Evolutionary conservation across 192 early-diverging fungal species (phyloP), one percentile per base, ranked within the genome.

Genomic region (Spizellomyces punctatus): DNA sequence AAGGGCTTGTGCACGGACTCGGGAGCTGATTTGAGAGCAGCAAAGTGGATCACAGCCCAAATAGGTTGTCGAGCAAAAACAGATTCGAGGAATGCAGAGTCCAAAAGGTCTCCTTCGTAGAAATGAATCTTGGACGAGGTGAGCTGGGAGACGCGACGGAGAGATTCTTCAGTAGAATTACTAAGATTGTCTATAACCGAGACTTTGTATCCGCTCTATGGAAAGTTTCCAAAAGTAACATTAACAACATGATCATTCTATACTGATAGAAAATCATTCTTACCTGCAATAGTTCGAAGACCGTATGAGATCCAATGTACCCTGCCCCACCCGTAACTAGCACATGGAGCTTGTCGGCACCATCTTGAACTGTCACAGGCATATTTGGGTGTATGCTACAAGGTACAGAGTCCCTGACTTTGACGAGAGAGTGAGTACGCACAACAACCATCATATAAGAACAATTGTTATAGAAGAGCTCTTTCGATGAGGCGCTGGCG

Each of bases 271-370:
- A 27, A 16, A 42, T 16, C 3, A 61, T 10, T 27, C 21, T 36
- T 57, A 67, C 66, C 66, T 67, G 81, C 49, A 91, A 66, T 0
- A 95, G 84, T 69, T 93, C 90, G 36, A 93, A 73, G 10, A 94
- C 90, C 0, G 92, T 94, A 83, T 96, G 94, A 19, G 91, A 93
- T 9, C 95, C 94, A 67, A 96, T 95, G 73, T 95, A 96, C 4
- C 95, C 95, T n/a, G 79, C 79, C 27, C 79, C 79, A 16, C 79
- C 79, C 43, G 81, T 82, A 1, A 83, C 80, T 2, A 83, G 72
- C 8, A 81, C 71, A 54, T 54, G 50, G 17, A 19, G 50, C 17
- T 54, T 54, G 17, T 54, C 50, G 14, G 50, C 17, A n/a, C 12
- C 14, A 19, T 4, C 17, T 19, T 12, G 17, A n/a, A 54, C 17